phyloP scores from a whole-genome alignment of 2,329 filamentous ascomycete genomes.

The Ascosphaera acerosa region DNA sequence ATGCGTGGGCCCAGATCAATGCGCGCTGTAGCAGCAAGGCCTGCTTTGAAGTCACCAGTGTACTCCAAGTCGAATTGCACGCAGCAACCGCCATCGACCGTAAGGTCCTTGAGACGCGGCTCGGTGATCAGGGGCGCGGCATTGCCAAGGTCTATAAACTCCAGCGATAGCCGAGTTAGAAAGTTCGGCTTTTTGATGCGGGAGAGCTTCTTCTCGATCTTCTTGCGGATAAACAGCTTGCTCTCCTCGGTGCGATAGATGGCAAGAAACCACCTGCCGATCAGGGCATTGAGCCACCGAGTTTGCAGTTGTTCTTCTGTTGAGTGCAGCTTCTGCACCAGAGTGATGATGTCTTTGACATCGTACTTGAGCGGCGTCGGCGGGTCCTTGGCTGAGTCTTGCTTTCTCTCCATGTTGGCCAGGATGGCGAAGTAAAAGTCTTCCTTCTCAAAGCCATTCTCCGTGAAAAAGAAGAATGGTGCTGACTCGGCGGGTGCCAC shows the following conservation, averaged over 20 bases:
- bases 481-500: neutral
- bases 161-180: constrained; percentile 60
- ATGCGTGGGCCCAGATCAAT: constrained; percentile 76
- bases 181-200: constrained; percentile 81
- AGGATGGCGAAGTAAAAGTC: constrained; percentile 93
- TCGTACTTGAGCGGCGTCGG: constrained; percentile 56
- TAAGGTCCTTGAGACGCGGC: constrained; percentile 63
- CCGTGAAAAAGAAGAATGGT: constrained; percentile 82
- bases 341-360: constrained; percentile 59
- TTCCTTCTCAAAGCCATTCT: constrained; percentile 89
- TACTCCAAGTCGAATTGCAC: constrained; percentile 76
- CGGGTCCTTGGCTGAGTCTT: constrained; percentile 28
- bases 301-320: constrained; percentile 78
- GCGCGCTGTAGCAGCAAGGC: constrained; percentile 76
- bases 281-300: constrained; percentile 76
- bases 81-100: constrained; percentile 69
- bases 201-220: constrained; percentile 89
- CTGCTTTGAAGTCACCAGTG: constrained; percentile 65
- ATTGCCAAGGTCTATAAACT: constrained; percentile 63
- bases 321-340: constrained; percentile 77
- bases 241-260: constrained; percentile 66
- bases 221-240: constrained; percentile 52
- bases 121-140: constrained; percentile 75
- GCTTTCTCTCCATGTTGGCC: constrained; percentile 50
- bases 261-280: constrained; percentile 70